These are phyloP conservation scores for Beauveria brongniartii DNA, from an alignment of 2,329 filamentous ascomycete species.

Conservation along the genomic window DNA sequence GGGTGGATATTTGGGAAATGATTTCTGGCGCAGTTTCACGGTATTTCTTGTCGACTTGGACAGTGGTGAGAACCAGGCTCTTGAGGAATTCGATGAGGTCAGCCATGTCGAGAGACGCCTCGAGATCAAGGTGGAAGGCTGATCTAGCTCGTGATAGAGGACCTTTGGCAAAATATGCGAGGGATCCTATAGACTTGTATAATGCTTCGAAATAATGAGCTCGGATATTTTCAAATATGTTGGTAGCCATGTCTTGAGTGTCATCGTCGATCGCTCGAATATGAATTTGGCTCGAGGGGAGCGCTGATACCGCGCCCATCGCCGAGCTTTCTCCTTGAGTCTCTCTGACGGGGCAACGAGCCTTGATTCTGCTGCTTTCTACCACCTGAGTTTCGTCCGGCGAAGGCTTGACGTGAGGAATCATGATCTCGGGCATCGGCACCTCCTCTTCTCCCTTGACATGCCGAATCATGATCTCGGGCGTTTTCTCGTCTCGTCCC, in stretches of 20 bases:
- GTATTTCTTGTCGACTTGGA: conserved; percentile 71
- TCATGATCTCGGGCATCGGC: not conserved
- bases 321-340: not conserved
- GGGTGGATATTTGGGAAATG: conserved; percentile 47
- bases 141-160: conserved; percentile 68
- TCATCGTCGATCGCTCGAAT: conserved; percentile 15
- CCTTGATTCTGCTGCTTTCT: not conserved
- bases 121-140: conserved; percentile 56
- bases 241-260: conserved; percentile 35
- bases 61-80: conserved; percentile 55
- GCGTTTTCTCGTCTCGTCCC: not conserved
- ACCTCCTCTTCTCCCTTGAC: not conserved
- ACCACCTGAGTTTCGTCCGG: not conserved
- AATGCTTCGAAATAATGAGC: conserved; percentile 51
- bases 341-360: not conserved
- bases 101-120: conserved; percentile 50
- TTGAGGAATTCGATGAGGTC: conserved; percentile 64
- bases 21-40: conserved; percentile 60
- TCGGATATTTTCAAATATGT: conserved; percentile 51
- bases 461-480: not conserved
- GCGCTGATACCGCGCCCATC: not conserved
- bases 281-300: not conserved
- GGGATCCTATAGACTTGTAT: conserved; percentile 61
- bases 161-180: conserved; percentile 79
- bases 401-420: not conserved